Evolutionary conservation across 2,329 filamentous ascomycete genomes (phyloP), one percentile per base, ranked within the genome.

Genomic region (Dactylellina drechsleri): DNA sequence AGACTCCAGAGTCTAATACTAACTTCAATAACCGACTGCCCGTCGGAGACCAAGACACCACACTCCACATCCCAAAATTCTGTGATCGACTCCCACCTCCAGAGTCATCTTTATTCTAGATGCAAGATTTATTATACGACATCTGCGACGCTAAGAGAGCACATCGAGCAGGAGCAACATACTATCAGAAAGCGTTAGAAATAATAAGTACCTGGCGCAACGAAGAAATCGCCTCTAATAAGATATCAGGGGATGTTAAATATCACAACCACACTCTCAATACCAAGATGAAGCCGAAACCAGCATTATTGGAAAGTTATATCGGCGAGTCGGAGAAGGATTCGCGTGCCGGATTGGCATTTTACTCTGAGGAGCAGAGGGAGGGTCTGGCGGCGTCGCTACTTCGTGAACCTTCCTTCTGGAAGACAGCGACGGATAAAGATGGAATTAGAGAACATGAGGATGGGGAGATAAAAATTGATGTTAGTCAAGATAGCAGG

Each of bases 131-230:
- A 5, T 36, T 56, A 40, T 47, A 59, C 41, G 56, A 59, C n/a
- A 28, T 47, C 2, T 59, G 56, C 36, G 56, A 59, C 23, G 56
- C 56, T 12, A 10, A 16, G 23, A 45, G 56, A 16, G 18, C 56
- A 1, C 26, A 28, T 10, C 13, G 40, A 15, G 56, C 36, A 36
- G 36, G 4, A 26, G 1, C 10, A 23, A 20, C 15, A 7, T 41
- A 41, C 13, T 45, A 16, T 45, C 41, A 45, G 13, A 2, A 13
- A 2, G 41, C 41, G 10, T 10, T 2, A 45, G 4, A 45, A 4
- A 45, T 16, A 13, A 45, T 45, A 13, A 3, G 13, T 45, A 2
- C 3, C n/a, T 45, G 41, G 41, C 4, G 41, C 4, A 12, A 28
- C 26, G 26, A 45, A 16, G 41, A n/a, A n/a, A n/a, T 45, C 2